Percentiles rank a stretch among this genome's conserved stretches.
phyloP scores from a whole-genome alignment of 768 basidiomycete species.

The Boletus rufocinnamomeus region DNA sequence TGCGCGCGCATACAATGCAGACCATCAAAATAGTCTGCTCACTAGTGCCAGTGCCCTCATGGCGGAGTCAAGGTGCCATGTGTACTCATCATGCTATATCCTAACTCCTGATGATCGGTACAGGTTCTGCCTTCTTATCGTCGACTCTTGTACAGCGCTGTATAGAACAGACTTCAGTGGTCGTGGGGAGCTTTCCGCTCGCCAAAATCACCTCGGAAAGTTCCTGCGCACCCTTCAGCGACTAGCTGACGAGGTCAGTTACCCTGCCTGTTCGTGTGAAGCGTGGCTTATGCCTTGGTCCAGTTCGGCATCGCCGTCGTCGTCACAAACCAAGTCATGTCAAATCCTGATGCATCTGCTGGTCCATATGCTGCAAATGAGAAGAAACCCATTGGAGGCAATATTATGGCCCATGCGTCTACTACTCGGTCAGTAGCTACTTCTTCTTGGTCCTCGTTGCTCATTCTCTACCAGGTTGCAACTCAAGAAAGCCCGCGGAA shows the following conservation, averaged over 20 bases:
- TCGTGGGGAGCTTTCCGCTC: slow-evolving; percentile 90
- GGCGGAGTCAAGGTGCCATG: slow-evolving; percentile 88
- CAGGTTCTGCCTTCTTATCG: slow-evolving; percentile 94
- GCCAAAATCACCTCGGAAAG: slow-evolving; percentile 95
- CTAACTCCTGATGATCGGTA: slow-evolving; percentile 10
- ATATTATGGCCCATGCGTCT: slow-evolving; percentile 98
- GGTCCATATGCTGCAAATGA: slow-evolving; percentile 87
- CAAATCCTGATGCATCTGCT: slow-evolving; percentile 93
- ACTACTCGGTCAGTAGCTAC: slow-evolving; percentile 74
- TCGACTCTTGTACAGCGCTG: slow-evolving; percentile 94
- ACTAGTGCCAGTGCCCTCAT: slow-evolving; percentile 96
- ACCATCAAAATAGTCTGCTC: slow-evolving; percentile 90
- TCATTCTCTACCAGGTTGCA: slow-evolving; percentile 58
- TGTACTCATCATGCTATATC: slow-evolving; percentile 23
- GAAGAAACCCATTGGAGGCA: slow-evolving; percentile 99
- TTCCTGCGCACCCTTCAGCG: slow-evolving; percentile 92
- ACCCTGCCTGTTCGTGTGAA: slow-evolving; percentile 3
- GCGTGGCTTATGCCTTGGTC: slow-evolving; percentile 9
- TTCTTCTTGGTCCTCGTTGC: background rate
- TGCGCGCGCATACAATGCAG: slow-evolving; percentile 97
- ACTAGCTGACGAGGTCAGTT: slow-evolving; percentile 89
- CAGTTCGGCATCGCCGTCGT: slow-evolving; percentile 98
- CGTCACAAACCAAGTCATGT: slow-evolving; percentile 98
- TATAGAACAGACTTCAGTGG: slow-evolving; percentile 97
- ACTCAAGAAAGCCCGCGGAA: slow-evolving; percentile 88